Base-by-base conservation (phyloP, 257 asterid genomes). In the Agastache rugosa region DNA sequence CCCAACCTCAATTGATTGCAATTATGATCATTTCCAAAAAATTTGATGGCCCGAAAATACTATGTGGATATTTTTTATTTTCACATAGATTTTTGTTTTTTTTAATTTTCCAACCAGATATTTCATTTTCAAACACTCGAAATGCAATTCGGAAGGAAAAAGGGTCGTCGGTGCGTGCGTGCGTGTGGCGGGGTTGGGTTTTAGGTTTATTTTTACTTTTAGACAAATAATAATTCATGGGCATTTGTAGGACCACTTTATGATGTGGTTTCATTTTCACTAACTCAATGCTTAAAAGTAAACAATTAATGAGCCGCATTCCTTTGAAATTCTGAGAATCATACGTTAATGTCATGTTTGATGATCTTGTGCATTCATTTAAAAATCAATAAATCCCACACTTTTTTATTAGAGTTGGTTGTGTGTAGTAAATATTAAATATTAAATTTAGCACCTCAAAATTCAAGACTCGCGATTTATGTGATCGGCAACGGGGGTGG, bases 371-470 rank as follows among this genome's bases (percentile, higher is more conserved):
- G 63, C 63, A 25, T 25, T 27, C 39, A 58, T 58, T 56, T 10
- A 58, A 58, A 25, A 3, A 39, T 2, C 42, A 15, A 29, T 29
- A 15, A 59, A 15, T 58, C 63, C 35, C 37, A 58, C 0, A 3
- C 8, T 58, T 58, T 31, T 23, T 58, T 25, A 58, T 58, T 25
- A 6, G 8, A 14, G 63, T 58, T 25, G 63, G 41, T 58, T 58
- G 39, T 25, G 39, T 12, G 63, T 12, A 58, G 19, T 7, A 16
- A 48, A n/a, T 47, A 15, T 3, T 16, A 25, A 23, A 23, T 23
- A 55, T 11, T 58, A 58, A 60, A 60, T 29, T 54, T 2, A 7
- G 44, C 65, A 60, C 65, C 65, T 60, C 65, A 60, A 29, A 31
- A 29, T 60, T 27, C 6, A 60, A 60, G 20, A 60, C 2, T 14